Conservation (phyloP, 1,139 yeast genomes). For the Barnettozyma hawaiiensis region DNA sequence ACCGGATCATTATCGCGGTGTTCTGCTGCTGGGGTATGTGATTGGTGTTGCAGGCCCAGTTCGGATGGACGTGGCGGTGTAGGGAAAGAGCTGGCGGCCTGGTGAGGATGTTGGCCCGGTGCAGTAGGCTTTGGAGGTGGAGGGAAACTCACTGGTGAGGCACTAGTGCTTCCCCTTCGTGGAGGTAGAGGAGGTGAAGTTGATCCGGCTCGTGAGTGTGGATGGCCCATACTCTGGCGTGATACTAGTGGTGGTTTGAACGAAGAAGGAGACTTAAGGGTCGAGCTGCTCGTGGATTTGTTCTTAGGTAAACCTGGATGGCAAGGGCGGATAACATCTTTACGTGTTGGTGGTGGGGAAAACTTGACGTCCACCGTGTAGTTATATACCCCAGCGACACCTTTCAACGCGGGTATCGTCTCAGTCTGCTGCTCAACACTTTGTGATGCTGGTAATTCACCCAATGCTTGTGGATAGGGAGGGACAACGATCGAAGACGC, state of each 20-base stretch:
- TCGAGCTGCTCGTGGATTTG: background rate
- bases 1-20: background rate
- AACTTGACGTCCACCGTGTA: conserved; percentile 26
- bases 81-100: conserved; percentile 6
- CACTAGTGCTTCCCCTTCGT: conserved; percentile 9
- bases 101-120: conserved; percentile 8
- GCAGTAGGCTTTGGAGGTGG: conserved; percentile 23
- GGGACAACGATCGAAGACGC: background rate
- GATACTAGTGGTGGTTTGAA: background rate
- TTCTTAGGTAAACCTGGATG: background rate
- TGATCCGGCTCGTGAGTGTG: background rate
- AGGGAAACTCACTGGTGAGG: conserved; percentile 12
- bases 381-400: conserved; percentile 25
- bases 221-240: background rate
- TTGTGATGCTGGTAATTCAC: too few species aligned
- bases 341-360: conserved; percentile 33
- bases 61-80: conserved; percentile 18
- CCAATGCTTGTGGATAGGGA: too few species aligned
- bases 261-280: background rate
- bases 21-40: background rate
- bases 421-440: conserved; percentile 4
- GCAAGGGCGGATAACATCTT: conserved; percentile 6
- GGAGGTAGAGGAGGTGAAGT: conserved; percentile 10
- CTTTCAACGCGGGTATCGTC: conserved; percentile 15
- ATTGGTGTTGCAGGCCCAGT: background rate